Evolutionary conservation across 345 rosid genomes (phyloP).

Genomic region (Citrus sinensis): DVS_A1.0 CM039169.1:32762501-32763000

Average conservation of each 20-base stretch:
- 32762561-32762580: background rate
- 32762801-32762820: background rate
- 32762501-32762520: background rate
- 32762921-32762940: slow-evolving; percentile 70
- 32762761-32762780: background rate
- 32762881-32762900: slow-evolving; percentile 86
- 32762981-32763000: slow-evolving; percentile 61
- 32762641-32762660: background rate
- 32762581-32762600: background rate
- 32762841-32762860: slow-evolving; percentile 17
- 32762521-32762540: background rate
- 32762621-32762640: background rate
- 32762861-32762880: slow-evolving; percentile 59
- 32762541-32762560: background rate
- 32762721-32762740: background rate
- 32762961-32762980: slow-evolving; percentile 70
- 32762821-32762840: background rate
- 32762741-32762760: background rate
- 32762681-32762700: background rate
- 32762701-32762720: background rate
- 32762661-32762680: background rate
- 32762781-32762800: too few relatives aligned
- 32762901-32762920: slow-evolving; percentile 64
- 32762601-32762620: background rate
- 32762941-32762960: slow-evolving; percentile 84